A percentile compares a stretch with the other conserved stretches of the same genome.
Evolutionary conservation across 1,139 yeast genomes (phyloP).

Genomic region (Protomyces pachydermus): DNA sequence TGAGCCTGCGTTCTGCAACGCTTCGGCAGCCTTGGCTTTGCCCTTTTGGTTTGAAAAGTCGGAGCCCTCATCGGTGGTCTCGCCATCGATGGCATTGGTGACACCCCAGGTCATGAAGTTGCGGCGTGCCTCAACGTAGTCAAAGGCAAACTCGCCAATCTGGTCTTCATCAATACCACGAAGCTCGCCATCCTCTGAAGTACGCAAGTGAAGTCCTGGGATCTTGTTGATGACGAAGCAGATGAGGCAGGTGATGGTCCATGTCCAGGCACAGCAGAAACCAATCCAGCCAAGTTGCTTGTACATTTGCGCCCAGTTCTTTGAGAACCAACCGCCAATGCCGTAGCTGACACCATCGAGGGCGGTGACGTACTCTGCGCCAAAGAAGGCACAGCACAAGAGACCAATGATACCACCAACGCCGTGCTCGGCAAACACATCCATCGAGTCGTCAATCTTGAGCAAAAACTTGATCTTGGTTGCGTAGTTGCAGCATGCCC

Average conservation of each 20-base stretch:
- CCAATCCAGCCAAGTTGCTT: slow-evolving; percentile 77
- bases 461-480: slow-evolving; percentile 79
- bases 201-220: slow-evolving; percentile 69
- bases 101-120: slow-evolving; percentile 69
- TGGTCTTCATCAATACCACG: slow-evolving; percentile 93
- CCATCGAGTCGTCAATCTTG: slow-evolving; percentile 85
- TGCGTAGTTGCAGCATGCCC: slow-evolving; percentile 80
- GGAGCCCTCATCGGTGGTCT: background rate
- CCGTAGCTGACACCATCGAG: slow-evolving; percentile 56
- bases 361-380: slow-evolving; percentile 80
- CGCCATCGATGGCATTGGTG: slow-evolving; percentile 15
- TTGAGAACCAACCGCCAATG: slow-evolving; percentile 86
- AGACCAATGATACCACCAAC: slow-evolving; percentile 90
- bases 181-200: slow-evolving; percentile 78
- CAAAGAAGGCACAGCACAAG: slow-evolving; percentile 80
- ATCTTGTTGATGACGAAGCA: slow-evolving; percentile 69
- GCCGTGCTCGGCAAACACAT: slow-evolving; percentile 97
- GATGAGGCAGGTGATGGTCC: slow-evolving; percentile 69
- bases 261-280: slow-evolving; percentile 72
- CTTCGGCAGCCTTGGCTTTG: slow-evolving; percentile 19
- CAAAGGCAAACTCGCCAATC: slow-evolving; percentile 97
- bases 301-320: slow-evolving; percentile 86
- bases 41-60: slow-evolving; percentile 1
- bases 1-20: slow-evolving; percentile 7
- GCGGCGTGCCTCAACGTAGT: slow-evolving; percentile 92